Base-by-base conservation (phyloP, 108 stramenopile species). In the Conticribra guillardii region DNA sequence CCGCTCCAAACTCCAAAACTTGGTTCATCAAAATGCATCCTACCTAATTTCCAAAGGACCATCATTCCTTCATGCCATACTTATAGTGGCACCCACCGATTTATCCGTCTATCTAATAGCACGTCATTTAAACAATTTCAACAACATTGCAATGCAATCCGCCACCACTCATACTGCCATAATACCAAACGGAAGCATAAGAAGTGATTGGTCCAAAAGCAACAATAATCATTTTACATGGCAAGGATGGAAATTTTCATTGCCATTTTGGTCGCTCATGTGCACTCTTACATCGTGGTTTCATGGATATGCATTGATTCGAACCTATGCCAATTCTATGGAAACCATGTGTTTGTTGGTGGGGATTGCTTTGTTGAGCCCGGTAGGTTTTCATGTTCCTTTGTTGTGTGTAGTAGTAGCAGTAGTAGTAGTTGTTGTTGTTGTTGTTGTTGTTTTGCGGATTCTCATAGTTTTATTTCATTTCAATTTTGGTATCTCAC, bases 261-360 rank as follows among this genome's bases (percentile, higher is more conserved):
- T 53, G 79, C 31, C 71, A 52, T 80, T 72, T 44, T 82, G 81
- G 76, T 57, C 81, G 31, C 64, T 82, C 16, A 29, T 62, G n/a
- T 62, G 60, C 4, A 67, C 77, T 29, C 8, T 82, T 0, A 71
- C 68, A 54, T 88, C 88, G 3, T 92, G 94, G 94, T 92, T 95
- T 62, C 69, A 87, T 73, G 94, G 84, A 50, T 95, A 90, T 61
- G 83, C 90, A 5, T 66, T 95, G 60, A 64, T 89, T 23, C 73
- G 94, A 46, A 95, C 89, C 8, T 92, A 90, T 68, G 83, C 88
- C 69, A 95, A 95, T 71, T 86, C 86, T 3, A 63, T 89, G 5
- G 91, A 92, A 75, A 79, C 91, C 32, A 33, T 70, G 51, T 64
- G 86, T 41, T 46, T 95, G 33, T 46, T 64, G 4, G 41, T 85